These are phyloP conservation scores for Stereocaulon alpinum DNA, from an alignment of 495 filamentous ascomycete genomes.

Conservation along the genomic window DNA sequence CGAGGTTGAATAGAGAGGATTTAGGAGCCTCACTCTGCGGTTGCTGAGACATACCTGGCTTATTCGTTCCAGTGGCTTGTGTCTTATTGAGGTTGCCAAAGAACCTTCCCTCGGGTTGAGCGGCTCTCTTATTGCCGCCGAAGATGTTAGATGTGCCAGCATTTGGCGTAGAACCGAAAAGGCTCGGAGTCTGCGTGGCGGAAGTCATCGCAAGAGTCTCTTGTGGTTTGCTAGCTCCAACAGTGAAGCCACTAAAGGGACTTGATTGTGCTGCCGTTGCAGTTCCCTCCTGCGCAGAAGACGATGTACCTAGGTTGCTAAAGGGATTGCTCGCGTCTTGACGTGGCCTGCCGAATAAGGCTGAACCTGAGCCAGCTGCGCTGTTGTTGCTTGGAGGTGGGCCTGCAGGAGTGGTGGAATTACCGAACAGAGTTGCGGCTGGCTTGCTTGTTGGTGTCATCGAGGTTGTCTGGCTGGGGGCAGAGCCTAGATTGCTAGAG, in stretches of 20 bases:
- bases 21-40: slow-evolving; percentile 9
- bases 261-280: slow-evolving; percentile 15
- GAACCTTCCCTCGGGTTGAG: slow-evolving; percentile 16
- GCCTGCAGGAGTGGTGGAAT: slow-evolving; percentile 33
- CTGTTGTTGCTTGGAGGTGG: slow-evolving; percentile 23
- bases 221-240: slow-evolving; percentile 1
- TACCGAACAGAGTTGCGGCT: slow-evolving; percentile 12
- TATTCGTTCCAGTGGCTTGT: not conserved
- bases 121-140: slow-evolving; percentile 17
- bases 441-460: slow-evolving; percentile 25
- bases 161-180: slow-evolving; percentile 14
- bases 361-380: slow-evolving; percentile 7
- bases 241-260: slow-evolving; percentile 11
- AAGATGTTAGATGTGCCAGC: slow-evolving; percentile 14
- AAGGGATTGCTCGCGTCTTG: slow-evolving; percentile 8
- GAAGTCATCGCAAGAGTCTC: slow-evolving; percentile 1
- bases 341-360: slow-evolving; percentile 12
- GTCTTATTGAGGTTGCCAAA: slow-evolving; percentile 16
- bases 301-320: not conserved
- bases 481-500: slow-evolving; percentile 13
- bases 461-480: slow-evolving; percentile 10
- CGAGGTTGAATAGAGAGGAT: slow-evolving; percentile 27
- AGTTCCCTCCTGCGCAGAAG: not conserved
- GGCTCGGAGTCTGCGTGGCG: slow-evolving; percentile 2
- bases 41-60: slow-evolving; percentile 1